Evolutionary conservation across 139 green algal genomes (phyloP), one percentile per base, ranked within the genome.

Genomic region (Chlorella ohadii): DNA sequence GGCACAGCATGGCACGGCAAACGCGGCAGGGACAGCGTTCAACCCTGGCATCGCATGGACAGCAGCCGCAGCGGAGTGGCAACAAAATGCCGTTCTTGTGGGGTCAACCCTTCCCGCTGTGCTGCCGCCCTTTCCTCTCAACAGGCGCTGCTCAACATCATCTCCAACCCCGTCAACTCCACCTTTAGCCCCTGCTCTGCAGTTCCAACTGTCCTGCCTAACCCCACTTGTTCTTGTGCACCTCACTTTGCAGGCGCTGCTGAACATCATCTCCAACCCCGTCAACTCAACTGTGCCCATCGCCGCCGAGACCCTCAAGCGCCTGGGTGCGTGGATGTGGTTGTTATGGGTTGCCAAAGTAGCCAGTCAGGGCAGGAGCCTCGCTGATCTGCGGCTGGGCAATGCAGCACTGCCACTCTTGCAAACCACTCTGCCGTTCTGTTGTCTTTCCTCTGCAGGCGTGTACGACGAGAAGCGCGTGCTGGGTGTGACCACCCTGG

Each of bases 251-350:
- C n/a, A 90, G 70, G 92, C 92, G 22, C 72, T 94, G 36, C 79
- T 97, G 17, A 97, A 96, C 90, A 96, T 97, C 73, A 98, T 98
- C 87, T 96, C 92, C 86, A 98, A 98, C 89, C 95, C 95, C 44
- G 95, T 98, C 67, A 98, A 98, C 88, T 97, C 94, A 36, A 98
- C 95, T 15, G 95, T 98, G n/a, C 94, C 95, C 64, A 98, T 98
- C 82, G 94, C 94, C 19, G 89, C 91, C 13, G 95, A 97, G 89
- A 90, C 92, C 17, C 91, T 98, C 3, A 97, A 97, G 91, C 83
- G 87, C 57, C 72, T 89, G 74, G 95, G 95, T 31, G 88, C 51
- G 51, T 9, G n/a, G n/a, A n/a, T n/a, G n/a, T n/a, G n/a, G n/a
- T n/a, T n/a, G n/a, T n/a, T n/a, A n/a, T n/a, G n/a, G n/a, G n/a